phyloP scores from a whole-genome alignment of 768 basidiomycete genomes.

The Panaeolus papilionaceus region DNA sequence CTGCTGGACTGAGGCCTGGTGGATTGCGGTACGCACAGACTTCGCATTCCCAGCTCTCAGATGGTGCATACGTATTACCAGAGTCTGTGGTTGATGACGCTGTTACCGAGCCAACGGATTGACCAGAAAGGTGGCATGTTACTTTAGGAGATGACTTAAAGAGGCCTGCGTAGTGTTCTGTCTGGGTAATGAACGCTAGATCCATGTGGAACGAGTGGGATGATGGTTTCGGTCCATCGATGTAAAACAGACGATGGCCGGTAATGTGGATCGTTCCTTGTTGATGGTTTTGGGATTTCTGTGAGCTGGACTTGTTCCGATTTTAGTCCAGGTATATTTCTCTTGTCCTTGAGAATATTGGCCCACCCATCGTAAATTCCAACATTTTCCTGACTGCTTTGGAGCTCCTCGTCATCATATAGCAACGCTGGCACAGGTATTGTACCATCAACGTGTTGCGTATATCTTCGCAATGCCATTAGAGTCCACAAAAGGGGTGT shows the following conservation, averaged over 20 bases:
- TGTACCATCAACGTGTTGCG: constrained; percentile 69
- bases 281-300: constrained; percentile 85
- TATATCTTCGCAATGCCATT: constrained; percentile 65
- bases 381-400: constrained; percentile 76
- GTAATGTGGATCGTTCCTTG: constrained; percentile 75
- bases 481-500: neutral
- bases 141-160: constrained; percentile 91
- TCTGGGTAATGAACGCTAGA: constrained; percentile 69
- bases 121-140: constrained; percentile 67
- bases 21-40: constrained; percentile 90
- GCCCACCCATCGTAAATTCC: constrained; percentile 94
- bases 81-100: constrained; percentile 28
- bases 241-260: constrained; percentile 86
- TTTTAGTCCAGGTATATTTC: constrained; percentile 29
- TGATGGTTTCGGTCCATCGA: constrained; percentile 57
- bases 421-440: constrained; percentile 80
- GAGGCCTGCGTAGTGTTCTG: constrained; percentile 89
- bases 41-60: constrained; percentile 80
- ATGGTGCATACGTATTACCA: constrained; percentile 36
- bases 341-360: constrained; percentile 18
- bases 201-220: constrained; percentile 71
- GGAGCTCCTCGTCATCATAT: constrained; percentile 80
- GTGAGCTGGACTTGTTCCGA: constrained; percentile 57
- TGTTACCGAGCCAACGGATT: constrained; percentile 22
- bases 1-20: constrained; percentile 72